Base-by-base conservation (phyloP, 805 yeast genomes). In the Candida taoyuanica region DNA sequence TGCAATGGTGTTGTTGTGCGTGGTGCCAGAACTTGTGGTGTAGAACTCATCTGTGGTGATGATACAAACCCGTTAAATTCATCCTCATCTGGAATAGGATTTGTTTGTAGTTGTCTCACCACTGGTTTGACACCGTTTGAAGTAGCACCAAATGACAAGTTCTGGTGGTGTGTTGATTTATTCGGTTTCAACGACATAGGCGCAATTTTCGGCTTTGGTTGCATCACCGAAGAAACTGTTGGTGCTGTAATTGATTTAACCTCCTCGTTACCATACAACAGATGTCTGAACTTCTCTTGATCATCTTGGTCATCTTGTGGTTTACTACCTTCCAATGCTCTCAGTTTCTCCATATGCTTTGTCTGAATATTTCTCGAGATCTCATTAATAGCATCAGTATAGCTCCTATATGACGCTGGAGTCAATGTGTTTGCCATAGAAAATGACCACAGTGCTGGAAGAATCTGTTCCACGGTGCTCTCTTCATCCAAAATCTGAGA, bases 361-460 rank as follows among this genome's bases (percentile, higher is more conserved):
- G 47, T 47, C 52, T 76, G 80, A n/a, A 78, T 63, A 11, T 57
- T 57, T 17, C 49, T 58, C 1, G 76, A 56, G 14, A 74, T 62
- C 14, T 52, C 56, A 31, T 70, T 68, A 14, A 76, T 68, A 1
- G 60, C 58, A 3, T 49, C 54, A 33, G 63, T 60, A 40, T 65
- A 70, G 15, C 49, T 50, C 19, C 59, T 47, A 51, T 74, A 78
- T 44, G 73, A 71, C 2, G 47, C 45, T 7, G 63, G 53, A 9
- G 62, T 63, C 23, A 78, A 50, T 7, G 68, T 63, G 4, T 69
- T 55, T 5, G 76, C 65, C 55, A 74, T 64, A 1, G 79, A 64
- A 32, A 74, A 59, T 12, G 62, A 59, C 69, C 78, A 70, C 39
- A 77, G 56, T 29, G 70, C 67, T 1, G 85, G 84, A 9, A 78